phyloP scores from a whole-genome alignment of 179 eudicot genomes.

The Carnegiea gigantea region DNA sequence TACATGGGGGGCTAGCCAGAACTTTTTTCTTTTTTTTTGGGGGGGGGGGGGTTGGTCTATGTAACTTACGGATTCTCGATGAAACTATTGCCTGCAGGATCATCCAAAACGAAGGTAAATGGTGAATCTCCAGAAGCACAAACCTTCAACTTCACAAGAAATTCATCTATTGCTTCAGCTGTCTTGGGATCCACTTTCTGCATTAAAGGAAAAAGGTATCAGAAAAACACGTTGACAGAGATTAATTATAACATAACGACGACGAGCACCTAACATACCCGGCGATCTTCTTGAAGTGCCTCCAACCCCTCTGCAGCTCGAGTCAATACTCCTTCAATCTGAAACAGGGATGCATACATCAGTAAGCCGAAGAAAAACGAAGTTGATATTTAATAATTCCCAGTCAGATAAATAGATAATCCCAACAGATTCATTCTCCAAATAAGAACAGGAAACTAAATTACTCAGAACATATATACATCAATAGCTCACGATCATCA shows the following conservation, averaged over 20 bases:
- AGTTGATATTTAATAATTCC: background rate
- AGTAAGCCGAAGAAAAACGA: background rate
- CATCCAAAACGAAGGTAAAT: slow-evolving; percentile 82
- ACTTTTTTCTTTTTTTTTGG: background rate
- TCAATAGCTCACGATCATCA: background rate
- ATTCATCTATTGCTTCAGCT: slow-evolving; percentile 87
- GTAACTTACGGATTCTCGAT: slow-evolving; percentile 85
- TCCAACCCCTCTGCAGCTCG: slow-evolving; percentile 80
- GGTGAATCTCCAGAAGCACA: slow-evolving; percentile 69
- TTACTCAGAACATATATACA: background rate
- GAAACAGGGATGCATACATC: slow-evolving; percentile 16
- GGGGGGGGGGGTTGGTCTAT: background rate
- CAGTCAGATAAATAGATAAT: background rate
- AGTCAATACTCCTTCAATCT: slow-evolving; percentile 86
- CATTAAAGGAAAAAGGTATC: slow-evolving; percentile 14
- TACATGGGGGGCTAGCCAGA: background rate
- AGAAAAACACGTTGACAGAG: slow-evolving; percentile 4
- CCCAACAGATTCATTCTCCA: background rate
- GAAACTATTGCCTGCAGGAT: slow-evolving; percentile 97
- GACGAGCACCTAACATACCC: slow-evolving; percentile 42
- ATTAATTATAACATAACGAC: background rate
- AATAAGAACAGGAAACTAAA: background rate
- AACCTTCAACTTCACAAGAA: slow-evolving; percentile 66
- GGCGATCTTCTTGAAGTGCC: slow-evolving; percentile 92
- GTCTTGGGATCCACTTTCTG: slow-evolving; percentile 88